Percentiles rank a stretch among this genome's conserved stretches.
Conservation (phyloP, 1,284 basidiomycete species). For the Thecaphora thlaspeos region DNA sequence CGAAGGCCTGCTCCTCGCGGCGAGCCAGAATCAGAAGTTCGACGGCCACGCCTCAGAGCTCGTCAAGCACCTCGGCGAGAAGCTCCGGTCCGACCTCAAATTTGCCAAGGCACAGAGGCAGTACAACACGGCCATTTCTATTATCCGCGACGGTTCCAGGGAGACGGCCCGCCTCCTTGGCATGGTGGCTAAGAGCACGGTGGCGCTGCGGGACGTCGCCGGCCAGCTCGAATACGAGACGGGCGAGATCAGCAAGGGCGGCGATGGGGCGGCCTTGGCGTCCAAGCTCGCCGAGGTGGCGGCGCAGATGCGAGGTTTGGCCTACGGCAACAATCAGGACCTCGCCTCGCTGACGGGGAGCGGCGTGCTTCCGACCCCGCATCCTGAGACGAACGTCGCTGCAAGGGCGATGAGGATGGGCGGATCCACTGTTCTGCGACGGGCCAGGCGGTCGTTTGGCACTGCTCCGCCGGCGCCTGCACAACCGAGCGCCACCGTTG, state of each 20-base stretch:
- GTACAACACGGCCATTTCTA: constrained; percentile 68
- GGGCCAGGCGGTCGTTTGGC: background rate
- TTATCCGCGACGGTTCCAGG: constrained; percentile 68
- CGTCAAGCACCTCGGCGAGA: constrained; percentile 71
- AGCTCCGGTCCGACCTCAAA: constrained; percentile 72
- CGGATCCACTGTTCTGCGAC: background rate
- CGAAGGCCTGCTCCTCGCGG: constrained; percentile 75
- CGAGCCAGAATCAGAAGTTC: constrained; percentile 74
- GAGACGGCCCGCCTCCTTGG: constrained; percentile 71
- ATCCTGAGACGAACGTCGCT: background rate
- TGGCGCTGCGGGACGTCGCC: constrained; percentile 70
- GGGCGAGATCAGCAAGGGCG: constrained; percentile 53
- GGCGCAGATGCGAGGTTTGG: constrained; percentile 29
- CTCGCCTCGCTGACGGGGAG: constrained; percentile 58
- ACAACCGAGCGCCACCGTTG: too few relatives aligned
- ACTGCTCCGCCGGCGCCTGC: background rate
- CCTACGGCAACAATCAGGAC: constrained; percentile 65
- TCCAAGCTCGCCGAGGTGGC: constrained; percentile 57
- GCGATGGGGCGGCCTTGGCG: constrained; percentile 62
- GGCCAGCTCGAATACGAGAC: constrained; percentile 63
- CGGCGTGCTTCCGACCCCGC: background rate
- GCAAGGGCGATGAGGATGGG: background rate
- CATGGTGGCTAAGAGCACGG: constrained; percentile 75
- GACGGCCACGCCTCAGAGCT: constrained; percentile 73
- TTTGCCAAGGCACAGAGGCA: constrained; percentile 70